These are phyloP conservation scores for Mycena rebaudengoi DNA, from an alignment of 768 basidiomycete species.

Conservation along the genomic window DNA sequence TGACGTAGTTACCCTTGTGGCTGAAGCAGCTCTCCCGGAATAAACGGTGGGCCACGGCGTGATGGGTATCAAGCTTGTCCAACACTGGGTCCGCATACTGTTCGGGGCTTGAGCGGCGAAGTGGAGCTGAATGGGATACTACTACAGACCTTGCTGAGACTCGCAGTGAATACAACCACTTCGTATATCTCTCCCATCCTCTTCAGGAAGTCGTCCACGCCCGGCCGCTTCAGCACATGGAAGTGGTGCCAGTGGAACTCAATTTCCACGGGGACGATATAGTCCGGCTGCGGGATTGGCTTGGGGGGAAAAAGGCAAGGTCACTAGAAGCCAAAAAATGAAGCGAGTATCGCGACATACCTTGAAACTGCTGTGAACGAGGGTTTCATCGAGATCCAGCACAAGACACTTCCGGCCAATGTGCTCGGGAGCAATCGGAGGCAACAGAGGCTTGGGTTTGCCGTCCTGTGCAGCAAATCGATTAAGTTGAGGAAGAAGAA, in stretches of 20 bases:
- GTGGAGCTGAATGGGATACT: background rate
- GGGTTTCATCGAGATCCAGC: slow-evolving; percentile 95
- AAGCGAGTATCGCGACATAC: slow-evolving; percentile 52
- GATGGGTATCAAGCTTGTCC: slow-evolving; percentile 94
- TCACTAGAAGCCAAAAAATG: background rate
- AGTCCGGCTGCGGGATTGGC: slow-evolving; percentile 96
- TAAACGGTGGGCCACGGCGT: slow-evolving; percentile 91
- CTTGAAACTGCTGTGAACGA: slow-evolving; percentile 98
- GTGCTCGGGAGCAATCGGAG: slow-evolving; percentile 82
- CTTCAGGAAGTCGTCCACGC: slow-evolving; percentile 96
- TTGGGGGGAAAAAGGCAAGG: slow-evolving; percentile 41
- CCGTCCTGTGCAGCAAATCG: slow-evolving; percentile 70
- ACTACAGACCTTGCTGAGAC: slow-evolving; percentile 87
- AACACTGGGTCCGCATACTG: slow-evolving; percentile 99
- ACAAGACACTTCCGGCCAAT: slow-evolving; percentile 94
- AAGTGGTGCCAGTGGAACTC: slow-evolving; percentile 99
- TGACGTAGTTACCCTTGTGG: slow-evolving; percentile 99
- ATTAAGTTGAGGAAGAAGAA: background rate
- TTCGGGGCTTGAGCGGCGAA: slow-evolving; percentile 19
- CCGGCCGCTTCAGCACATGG: slow-evolving; percentile 98
- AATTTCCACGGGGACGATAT: slow-evolving; percentile 98
- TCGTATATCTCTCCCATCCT: slow-evolving; percentile 99
- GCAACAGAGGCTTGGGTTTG: slow-evolving; percentile 84
- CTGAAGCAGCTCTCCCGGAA: slow-evolving; percentile 99
- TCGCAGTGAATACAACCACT: slow-evolving; percentile 97